Evolutionary conservation across 306 rosid species (phyloP).

Genomic region (Morella rubra): DNA sequence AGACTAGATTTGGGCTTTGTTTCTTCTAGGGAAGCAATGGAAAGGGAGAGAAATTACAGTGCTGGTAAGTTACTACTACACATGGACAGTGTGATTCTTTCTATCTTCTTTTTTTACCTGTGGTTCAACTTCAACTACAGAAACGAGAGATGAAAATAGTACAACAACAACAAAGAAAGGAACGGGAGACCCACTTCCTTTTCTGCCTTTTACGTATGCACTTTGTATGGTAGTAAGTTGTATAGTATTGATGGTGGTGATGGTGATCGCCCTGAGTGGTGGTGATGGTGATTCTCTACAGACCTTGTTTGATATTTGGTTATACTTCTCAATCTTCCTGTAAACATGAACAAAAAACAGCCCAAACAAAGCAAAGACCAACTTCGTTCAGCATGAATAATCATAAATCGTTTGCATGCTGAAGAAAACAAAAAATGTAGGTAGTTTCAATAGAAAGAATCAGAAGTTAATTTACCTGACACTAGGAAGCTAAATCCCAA

Average conservation of each 20-base stretch:
- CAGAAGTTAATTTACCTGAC: slow-evolving; percentile 30
- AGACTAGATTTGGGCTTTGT: slow-evolving; percentile 32
- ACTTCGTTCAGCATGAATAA: slow-evolving; percentile 17
- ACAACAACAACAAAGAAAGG: slow-evolving; percentile 47
- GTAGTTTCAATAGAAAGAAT: slow-evolving; percentile 1
- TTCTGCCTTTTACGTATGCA: slow-evolving; percentile 70
- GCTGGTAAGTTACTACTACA: slow-evolving; percentile 42
- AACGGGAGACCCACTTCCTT: slow-evolving; percentile 68
- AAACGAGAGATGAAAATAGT: slow-evolving; percentile 50
- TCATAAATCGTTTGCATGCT: slow-evolving; percentile 22
- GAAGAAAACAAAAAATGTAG: slow-evolving; percentile 17
- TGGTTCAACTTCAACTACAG: slow-evolving; percentile 70
- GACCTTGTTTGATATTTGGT: slow-evolving; percentile 37
- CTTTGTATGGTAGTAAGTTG: slow-evolving; percentile 81
- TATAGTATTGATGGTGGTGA: slow-evolving; percentile 55
- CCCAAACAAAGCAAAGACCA: slow-evolving; percentile 17
- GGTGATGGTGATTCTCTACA: slow-evolving; percentile 61
- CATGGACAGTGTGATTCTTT: slow-evolving; percentile 35
- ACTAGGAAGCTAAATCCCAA: slow-evolving; percentile 67
- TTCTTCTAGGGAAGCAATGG: slow-evolving; percentile 25
- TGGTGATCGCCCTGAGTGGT: slow-evolving; percentile 10
- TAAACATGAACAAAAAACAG: slow-evolving; percentile 11
- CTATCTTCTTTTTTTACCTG: slow-evolving; percentile 49
- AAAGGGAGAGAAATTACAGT: slow-evolving; percentile 43
- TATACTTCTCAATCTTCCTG: slow-evolving; percentile 50